phyloP scores from a whole-genome alignment of 148 eudicot genomes.

The Silene latifolia region DNA sequence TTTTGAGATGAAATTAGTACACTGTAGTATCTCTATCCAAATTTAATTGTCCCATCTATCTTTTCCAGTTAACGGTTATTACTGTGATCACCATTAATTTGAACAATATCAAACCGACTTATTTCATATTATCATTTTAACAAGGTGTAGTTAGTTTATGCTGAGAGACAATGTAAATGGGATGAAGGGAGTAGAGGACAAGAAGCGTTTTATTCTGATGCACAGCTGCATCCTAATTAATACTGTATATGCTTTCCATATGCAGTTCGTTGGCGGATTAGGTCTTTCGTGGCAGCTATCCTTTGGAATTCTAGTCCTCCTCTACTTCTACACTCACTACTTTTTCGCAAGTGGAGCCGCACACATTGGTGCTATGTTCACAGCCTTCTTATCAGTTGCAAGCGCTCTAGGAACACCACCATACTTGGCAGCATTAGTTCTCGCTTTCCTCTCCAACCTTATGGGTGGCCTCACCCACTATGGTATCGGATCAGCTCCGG shows the following conservation, averaged over 20 bases:
- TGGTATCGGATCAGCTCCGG: constrained; percentile 95
- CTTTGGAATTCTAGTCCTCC: constrained; percentile 85
- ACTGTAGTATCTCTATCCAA: no score
- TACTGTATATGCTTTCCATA: constrained; percentile 5
- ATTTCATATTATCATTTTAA: not conserved
- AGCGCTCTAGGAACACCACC: constrained; percentile 93
- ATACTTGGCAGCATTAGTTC: constrained; percentile 79
- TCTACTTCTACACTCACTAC: constrained; percentile 96
- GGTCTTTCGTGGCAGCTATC: constrained; percentile 96
- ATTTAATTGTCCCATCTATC: no score
- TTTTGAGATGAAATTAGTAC: no score
- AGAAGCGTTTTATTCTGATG: not conserved
- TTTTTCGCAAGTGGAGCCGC: constrained; percentile 99
- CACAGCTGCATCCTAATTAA: constrained; percentile 3
- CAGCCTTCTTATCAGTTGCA: constrained; percentile 90
- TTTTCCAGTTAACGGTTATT: no score
- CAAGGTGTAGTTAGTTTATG: not conserved
- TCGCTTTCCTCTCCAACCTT: constrained; percentile 81
- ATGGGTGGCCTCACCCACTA: constrained; percentile 99
- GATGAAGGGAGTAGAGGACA: not conserved
- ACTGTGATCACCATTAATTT: not conserved
- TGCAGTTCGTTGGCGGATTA: constrained; percentile 95
- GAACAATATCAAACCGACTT: not conserved
- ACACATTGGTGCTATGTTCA: constrained; percentile 99
- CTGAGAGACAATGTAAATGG: not conserved